Evolutionary conservation across 805 yeast genomes (phyloP).

Genomic region (Zygoascus bituminiphila): DNA sequence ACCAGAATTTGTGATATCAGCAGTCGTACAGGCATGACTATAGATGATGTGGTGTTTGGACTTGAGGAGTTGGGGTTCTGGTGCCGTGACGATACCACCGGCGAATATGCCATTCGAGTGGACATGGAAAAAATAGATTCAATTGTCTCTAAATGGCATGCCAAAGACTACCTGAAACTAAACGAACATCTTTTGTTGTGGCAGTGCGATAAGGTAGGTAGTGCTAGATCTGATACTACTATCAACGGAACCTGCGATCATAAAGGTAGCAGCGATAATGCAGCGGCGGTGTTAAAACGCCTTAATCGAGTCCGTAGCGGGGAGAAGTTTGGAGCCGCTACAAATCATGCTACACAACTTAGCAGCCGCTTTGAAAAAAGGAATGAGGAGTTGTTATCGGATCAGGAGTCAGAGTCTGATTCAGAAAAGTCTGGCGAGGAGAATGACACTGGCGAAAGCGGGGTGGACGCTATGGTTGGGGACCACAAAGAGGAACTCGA

Average conservation of each 20-base stretch:
- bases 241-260: neutral
- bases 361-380: too few relatives aligned
- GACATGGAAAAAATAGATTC: slow-evolving; percentile 37
- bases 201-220: slow-evolving; percentile 30
- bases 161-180: slow-evolving; percentile 45
- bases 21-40: slow-evolving; percentile 67
- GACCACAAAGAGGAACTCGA: too few relatives aligned
- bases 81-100: slow-evolving; percentile 37
- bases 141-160: slow-evolving; percentile 43
- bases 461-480: too few relatives aligned
- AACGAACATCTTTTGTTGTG: slow-evolving; percentile 53
- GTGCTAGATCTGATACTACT: neutral
- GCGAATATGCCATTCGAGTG: slow-evolving; percentile 45
- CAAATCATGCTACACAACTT: too few relatives aligned
- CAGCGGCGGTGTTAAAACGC: neutral
- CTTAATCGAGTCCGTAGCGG: too few relatives aligned
- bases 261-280: neutral
- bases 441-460: neutral
- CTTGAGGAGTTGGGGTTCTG: slow-evolving; percentile 68
- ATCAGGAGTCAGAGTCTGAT: too few relatives aligned
- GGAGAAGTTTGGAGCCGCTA: too few relatives aligned
- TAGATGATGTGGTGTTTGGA: slow-evolving; percentile 80
- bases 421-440: neutral
- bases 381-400: too few relatives aligned
- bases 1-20: neutral